Evolutionary conservation across 352 stramenopile genomes (phyloP).

Genomic region (Globisporangium rhizosaccharum): DNA sequence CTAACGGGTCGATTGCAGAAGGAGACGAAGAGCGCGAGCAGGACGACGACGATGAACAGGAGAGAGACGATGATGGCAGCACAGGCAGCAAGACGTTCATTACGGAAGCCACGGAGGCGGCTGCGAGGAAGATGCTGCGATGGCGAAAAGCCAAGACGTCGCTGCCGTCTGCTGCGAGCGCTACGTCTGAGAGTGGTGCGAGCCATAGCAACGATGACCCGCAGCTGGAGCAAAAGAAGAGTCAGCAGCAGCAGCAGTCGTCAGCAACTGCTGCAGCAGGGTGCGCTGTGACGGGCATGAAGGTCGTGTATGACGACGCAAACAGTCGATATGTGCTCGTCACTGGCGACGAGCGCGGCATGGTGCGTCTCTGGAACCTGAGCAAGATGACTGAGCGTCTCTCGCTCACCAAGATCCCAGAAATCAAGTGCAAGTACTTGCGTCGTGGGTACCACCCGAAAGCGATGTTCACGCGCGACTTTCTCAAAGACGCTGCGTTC

Average conservation of each 20-base stretch:
- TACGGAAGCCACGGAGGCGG: conserved; percentile 28
- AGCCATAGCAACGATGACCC: background rate
- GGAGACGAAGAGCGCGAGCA: conserved; percentile 3
- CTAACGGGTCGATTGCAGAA: background rate
- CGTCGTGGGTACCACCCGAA: conserved; percentile 57
- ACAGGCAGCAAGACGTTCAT: conserved; percentile 15
- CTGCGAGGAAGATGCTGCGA: conserved; percentile 33
- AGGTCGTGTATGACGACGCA: conserved; percentile 47
- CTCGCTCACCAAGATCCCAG: conserved; percentile 46
- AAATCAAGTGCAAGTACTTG: conserved; percentile 56
- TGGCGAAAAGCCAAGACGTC: conserved; percentile 5
- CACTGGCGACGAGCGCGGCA: conserved; percentile 47
- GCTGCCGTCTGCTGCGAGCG: background rate
- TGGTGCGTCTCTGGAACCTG: conserved; percentile 48
- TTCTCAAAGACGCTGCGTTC: conserved; percentile 28
- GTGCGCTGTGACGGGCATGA: conserved; percentile 41
- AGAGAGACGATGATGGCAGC: background rate
- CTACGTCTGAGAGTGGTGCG: background rate
- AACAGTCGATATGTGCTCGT: conserved; percentile 43
- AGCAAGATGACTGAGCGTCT: conserved; percentile 42
- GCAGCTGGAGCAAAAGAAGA: background rate
- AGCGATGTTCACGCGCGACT: conserved; percentile 54
- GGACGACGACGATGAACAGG: conserved; percentile 10
- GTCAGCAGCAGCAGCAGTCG: background rate
- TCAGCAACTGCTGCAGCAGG: conserved; percentile 4